These are phyloP conservation scores for Plasmodium reichenowi DNA, from an alignment of 169 alveolate genomes.

Conservation along the genomic window DNA sequence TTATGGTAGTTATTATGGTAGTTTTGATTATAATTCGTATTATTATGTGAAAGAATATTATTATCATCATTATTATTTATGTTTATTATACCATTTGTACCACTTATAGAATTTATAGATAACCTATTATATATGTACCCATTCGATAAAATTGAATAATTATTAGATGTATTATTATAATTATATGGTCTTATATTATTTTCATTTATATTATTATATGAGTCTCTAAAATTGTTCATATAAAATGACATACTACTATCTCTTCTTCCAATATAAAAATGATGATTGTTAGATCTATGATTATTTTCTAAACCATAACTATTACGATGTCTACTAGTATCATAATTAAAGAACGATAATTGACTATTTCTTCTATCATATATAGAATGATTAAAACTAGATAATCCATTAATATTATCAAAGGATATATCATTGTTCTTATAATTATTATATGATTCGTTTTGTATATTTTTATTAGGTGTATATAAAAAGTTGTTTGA, in stretches of 20 bases:
- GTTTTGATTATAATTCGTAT: too few species aligned
- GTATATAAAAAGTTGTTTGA: conserved; percentile 72
- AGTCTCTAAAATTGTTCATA: background rate
- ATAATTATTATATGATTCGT: conserved; percentile 1
- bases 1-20: background rate
- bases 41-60: background rate
- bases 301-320: conserved; percentile 17
- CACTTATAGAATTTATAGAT: conserved; percentile 30
- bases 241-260: conserved; percentile 26
- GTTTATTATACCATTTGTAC: background rate
- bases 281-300: conserved; percentile 16
- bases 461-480: conserved; percentile 33
- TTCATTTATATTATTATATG: background rate
- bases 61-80: background rate
- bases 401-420: conserved; percentile 30
- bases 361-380: conserved; percentile 32
- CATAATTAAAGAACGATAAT: conserved; percentile 18
- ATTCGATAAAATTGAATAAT: conserved; percentile 7
- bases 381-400: conserved; percentile 6
- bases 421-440: conserved; percentile 54
- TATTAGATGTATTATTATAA: conserved; percentile 3
- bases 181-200: background rate
- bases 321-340: conserved; percentile 13
- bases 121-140: background rate
- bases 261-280: conserved; percentile 4